Percentiles rank a stretch among this genome's conserved stretches.
phyloP scores from a whole-genome alignment of 371 early-diverging fungal species.

The Scutellospora calospora region DNA sequence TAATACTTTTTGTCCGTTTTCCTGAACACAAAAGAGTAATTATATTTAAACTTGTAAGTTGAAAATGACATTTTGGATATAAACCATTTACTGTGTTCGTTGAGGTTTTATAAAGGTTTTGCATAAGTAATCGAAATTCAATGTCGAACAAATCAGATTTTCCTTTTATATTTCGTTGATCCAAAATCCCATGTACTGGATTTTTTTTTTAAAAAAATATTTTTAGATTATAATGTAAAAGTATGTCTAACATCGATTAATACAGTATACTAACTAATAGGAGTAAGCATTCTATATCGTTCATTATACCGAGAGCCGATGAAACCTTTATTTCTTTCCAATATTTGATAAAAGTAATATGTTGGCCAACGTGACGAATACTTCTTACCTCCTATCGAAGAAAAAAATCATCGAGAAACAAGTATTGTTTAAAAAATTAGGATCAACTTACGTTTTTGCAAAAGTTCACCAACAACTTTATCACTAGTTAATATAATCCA shows the following conservation, averaged over 20 bases:
- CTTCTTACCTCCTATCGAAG: not conserved
- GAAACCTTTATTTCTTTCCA: not conserved
- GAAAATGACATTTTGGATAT: not conserved
- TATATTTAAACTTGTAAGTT: not conserved
- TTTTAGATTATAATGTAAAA: no score
- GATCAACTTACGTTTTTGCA: constrained; percentile 8
- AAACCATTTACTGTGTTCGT: not conserved
- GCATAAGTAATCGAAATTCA: not conserved
- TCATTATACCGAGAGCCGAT: not conserved
- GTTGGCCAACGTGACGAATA: not conserved
- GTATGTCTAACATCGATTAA: no score
- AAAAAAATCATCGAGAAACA: not conserved
- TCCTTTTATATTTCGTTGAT: no score
- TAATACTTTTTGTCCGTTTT: not conserved
- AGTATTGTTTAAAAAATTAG: not conserved
- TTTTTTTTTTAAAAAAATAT: no score
- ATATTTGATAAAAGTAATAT: not conserved
- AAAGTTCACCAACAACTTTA: not conserved
- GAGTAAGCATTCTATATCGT: not conserved
- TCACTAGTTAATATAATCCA: not conserved
- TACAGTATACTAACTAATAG: not conserved
- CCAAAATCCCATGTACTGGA: no score
- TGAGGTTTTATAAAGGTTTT: not conserved
- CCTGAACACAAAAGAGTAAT: not conserved
- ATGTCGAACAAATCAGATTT: no score